Conservation (phyloP, 305 asterid genomes). For the Withania somnifera region DNA sequence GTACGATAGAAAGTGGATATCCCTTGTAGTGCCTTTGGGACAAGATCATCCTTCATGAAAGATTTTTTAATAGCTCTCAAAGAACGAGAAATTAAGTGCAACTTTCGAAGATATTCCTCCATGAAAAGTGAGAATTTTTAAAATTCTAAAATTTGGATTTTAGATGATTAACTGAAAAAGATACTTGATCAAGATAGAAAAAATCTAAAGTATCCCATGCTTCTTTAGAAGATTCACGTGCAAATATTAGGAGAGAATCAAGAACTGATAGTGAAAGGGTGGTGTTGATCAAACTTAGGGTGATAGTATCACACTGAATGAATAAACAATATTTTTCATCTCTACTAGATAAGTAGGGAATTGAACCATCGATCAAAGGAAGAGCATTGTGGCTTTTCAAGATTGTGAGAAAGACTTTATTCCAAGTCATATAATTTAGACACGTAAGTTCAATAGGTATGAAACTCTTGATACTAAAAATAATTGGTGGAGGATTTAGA, state of each 20-base stretch:
- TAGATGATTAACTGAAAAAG: no score
- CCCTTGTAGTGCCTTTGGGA: no score
- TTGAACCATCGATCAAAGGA: background rate
- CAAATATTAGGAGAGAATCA: no score
- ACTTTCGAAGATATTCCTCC: no score
- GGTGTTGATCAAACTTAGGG: background rate
- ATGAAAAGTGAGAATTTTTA: no score
- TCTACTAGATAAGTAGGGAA: background rate
- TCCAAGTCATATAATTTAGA: no score
- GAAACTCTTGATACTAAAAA: background rate
- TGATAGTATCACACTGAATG: background rate
- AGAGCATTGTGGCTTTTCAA: background rate
- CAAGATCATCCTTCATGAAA: no score
- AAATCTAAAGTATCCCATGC: background rate
- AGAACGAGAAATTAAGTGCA: no score
- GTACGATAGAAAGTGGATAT: no score
- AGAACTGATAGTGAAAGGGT: background rate
- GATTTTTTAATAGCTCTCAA: no score
- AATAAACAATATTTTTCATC: no score
- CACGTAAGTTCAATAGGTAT: background rate
- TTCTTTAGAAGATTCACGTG: background rate
- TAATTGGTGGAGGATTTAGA: background rate
- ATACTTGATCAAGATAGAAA: background rate
- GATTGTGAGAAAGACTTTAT: background rate
- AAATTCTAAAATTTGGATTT: no score